phyloP scores from a whole-genome alignment of 257 asterid species.

The Nicotiana knightiana region DNA sequence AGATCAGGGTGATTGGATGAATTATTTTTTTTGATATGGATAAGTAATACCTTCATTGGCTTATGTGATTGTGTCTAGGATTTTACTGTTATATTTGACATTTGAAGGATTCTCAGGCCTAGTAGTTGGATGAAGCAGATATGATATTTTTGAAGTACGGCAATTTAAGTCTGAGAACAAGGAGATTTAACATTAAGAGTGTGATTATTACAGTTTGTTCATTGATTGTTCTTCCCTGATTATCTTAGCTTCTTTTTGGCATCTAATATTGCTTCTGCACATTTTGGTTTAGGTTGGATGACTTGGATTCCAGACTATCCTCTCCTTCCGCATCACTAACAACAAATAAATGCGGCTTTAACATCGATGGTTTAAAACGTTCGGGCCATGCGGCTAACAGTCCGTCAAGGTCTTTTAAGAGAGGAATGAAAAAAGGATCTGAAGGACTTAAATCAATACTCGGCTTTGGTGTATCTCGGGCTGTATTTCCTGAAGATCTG shows the following conservation, averaged over 20 bases:
- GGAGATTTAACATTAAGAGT: not conserved
- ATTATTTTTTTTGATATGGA: not conserved
- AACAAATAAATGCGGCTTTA: constrained; percentile 71
- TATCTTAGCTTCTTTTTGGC: constrained; percentile 1
- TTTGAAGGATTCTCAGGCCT: not conserved
- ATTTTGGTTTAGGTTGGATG: constrained; percentile 68
- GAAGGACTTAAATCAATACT: constrained; percentile 89
- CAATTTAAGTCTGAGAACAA: not conserved
- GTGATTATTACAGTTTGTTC: not conserved
- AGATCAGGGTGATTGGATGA: not conserved
- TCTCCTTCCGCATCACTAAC: constrained; percentile 70
- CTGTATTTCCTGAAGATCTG: constrained; percentile 96
- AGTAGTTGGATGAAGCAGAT: not conserved
- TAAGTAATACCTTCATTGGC: not conserved
- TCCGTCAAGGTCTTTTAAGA: constrained; percentile 70
- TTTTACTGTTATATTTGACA: not conserved
- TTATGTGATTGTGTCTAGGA: not conserved
- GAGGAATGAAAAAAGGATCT: constrained; percentile 87
- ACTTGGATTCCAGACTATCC: constrained; percentile 78
- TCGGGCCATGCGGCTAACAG: constrained; percentile 39
- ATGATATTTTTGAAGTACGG: not conserved
- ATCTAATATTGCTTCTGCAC: constrained; percentile 1
- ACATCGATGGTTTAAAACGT: constrained; percentile 56
- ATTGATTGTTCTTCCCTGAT: not conserved
- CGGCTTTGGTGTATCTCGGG: constrained; percentile 80